These are phyloP conservation scores for Staphylotrichum tortipilum DNA, from an alignment of 495 filamentous ascomycete species.

Conservation along the genomic window DNA sequence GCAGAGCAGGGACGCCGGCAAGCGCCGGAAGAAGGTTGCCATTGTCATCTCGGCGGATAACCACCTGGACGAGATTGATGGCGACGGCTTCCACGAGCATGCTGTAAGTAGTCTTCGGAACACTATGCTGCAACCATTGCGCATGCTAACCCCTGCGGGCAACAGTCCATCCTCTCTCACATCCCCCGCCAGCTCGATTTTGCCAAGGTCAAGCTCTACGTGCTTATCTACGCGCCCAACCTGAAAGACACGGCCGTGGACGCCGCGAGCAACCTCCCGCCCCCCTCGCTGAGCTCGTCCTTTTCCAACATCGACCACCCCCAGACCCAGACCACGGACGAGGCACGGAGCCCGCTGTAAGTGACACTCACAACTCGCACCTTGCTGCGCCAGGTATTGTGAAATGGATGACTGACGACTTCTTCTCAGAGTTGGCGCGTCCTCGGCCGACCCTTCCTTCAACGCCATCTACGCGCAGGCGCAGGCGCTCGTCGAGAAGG, in stretches of 20 bases:
- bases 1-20: slow-evolving; percentile 26
- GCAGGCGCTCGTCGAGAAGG: slow-evolving; percentile 65
- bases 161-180: slow-evolving; percentile 80
- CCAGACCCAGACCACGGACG: slow-evolving; percentile 57
- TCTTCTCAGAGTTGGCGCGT: slow-evolving; percentile 21
- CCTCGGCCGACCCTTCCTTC: slow-evolving; percentile 50
- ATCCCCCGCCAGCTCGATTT: slow-evolving; percentile 65
- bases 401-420: slow-evolving; percentile 3
- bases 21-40: slow-evolving; percentile 64
- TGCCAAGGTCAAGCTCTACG: slow-evolving; percentile 62
- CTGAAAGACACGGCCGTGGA: slow-evolving; percentile 56
- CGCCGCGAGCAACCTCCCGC: slow-evolving; percentile 40
- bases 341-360: slow-evolving; percentile 47
- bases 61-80: slow-evolving; percentile 48
- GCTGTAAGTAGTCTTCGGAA: too few species aligned
- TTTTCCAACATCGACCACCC: slow-evolving; percentile 80
- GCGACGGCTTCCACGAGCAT: slow-evolving; percentile 60
- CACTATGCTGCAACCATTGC: too few species aligned
- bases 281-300: slow-evolving; percentile 67
- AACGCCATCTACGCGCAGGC: slow-evolving; percentile 70
- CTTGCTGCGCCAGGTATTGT: too few species aligned
- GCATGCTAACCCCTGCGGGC: not conserved
- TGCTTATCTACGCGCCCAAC: slow-evolving; percentile 79
- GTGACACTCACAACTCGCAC: slow-evolving; percentile 12
- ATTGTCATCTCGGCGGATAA: slow-evolving; percentile 77